Evolutionary conservation across 106 monocot species (phyloP).

Genomic region (Dioscorea alata): DNA sequence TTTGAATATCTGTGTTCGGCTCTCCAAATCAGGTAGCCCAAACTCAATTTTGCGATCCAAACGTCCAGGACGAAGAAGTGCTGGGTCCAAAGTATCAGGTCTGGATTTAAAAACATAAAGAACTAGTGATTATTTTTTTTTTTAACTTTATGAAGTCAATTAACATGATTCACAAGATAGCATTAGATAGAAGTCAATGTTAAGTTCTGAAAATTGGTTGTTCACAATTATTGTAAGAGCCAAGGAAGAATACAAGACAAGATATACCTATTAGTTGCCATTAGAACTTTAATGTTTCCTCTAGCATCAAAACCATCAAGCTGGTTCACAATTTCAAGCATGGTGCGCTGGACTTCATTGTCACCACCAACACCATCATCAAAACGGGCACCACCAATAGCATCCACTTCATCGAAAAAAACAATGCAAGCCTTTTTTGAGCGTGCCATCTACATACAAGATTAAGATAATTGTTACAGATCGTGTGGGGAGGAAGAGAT

Average conservation of each 20-base stretch:
- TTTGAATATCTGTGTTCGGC: constrained; percentile 95
- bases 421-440: constrained; percentile 98
- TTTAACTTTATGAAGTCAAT: not conserved
- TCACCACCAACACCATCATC: constrained; percentile 99
- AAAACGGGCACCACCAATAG: constrained; percentile 96
- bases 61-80: constrained; percentile 80
- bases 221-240: not conserved
- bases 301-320: constrained; percentile 95
- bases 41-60: constrained; percentile 97
- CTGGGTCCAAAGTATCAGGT: constrained; percentile 92
- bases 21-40: constrained; percentile 91
- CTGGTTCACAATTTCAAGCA: constrained; percentile 98
- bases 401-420: constrained; percentile 97
- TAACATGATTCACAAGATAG: not conserved
- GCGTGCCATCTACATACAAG: constrained; percentile 81
- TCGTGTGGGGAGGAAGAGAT: too few species aligned
- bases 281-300: constrained; percentile 91
- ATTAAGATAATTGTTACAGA: not conserved
- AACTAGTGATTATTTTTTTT: too few species aligned
- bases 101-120: constrained; percentile 15
- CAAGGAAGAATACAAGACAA: not conserved
- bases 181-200: too few species aligned
- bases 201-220: not conserved
- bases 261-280: constrained; percentile 98
- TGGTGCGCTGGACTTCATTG: constrained; percentile 96